Evolutionary conservation across 345 rosid species (phyloP).

Genomic region (Triadica sebifera): DNA sequence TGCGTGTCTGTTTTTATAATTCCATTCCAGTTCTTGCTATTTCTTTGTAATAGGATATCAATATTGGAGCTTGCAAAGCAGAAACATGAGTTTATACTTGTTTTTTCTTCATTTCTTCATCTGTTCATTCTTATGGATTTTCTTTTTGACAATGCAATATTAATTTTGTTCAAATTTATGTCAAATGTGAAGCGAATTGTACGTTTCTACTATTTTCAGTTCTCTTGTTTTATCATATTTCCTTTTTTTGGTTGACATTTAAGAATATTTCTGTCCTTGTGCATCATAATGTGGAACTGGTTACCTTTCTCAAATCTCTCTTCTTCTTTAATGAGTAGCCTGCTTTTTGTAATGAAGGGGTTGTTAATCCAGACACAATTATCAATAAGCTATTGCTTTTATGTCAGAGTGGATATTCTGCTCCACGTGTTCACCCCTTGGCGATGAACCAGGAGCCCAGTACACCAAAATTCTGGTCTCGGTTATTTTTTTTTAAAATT

Average conservation of each 20-base stretch:
- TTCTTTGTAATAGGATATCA: not conserved
- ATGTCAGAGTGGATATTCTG: not conserved
- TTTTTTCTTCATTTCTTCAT: not conserved
- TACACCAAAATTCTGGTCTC: not conserved
- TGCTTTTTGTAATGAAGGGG: not conserved
- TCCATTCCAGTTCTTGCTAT: not conserved
- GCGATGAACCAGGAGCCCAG: not conserved
- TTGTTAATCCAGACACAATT: not conserved
- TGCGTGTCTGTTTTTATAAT: not conserved
- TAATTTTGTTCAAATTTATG: not conserved
- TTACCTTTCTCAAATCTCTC: not conserved
- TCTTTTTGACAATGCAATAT: not conserved
- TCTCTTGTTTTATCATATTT: not conserved
- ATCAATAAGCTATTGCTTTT: not conserved
- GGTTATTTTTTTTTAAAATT: not conserved
- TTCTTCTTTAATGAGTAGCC: not conserved
- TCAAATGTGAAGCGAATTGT: not conserved
- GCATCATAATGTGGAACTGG: too few species aligned
- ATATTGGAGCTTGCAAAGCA: not conserved
- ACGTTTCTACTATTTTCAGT: not conserved
- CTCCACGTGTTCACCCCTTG: not conserved
- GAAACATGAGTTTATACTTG: not conserved
- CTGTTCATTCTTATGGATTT: not conserved
- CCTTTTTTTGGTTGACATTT: not conserved
- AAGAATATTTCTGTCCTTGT: not conserved